Base-by-base conservation (phyloP, 352 stramenopile species). In the Phytopythium kandeliae region DNA sequence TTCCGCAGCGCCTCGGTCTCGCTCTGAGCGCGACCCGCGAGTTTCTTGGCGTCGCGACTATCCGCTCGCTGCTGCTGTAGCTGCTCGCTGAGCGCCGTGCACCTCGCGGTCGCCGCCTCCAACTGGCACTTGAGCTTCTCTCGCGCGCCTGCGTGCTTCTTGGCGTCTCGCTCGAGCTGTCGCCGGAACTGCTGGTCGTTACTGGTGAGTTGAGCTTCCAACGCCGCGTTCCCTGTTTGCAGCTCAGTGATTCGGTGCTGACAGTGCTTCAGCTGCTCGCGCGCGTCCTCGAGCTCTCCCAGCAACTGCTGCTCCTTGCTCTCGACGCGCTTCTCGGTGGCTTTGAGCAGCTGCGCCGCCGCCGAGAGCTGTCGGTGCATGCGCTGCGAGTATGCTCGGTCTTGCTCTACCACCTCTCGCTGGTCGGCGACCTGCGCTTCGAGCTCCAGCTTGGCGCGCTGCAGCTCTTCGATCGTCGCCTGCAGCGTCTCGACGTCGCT, bases 301-400 rank as follows among this genome's bases (percentile, higher is more conserved):
- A 46, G 44, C n/a, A 67, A 63, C 16, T 65, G 22, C 16, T 55
- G 21, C 16, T 79, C 63, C 31, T 74, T 71, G 35, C 71, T 58
- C 38, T 74, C 62, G 4, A 85, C 38, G 19, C 74, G 71, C 25
- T 66, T 67, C 47, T 88, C 79, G 5, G 65, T 78, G 10, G 74
- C 53, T 30, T 80, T 77, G 12, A 90, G 65, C 48, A 90, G 45
- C 30, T 86, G 66, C 2, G 79, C 68, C 1, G 73, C 70, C 1
- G 74, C 85, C 31, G 60, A 62, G 9, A 90, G 67, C 50, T 90
- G 79, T n/a, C 43, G 48, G 49, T 86, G 77, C 22, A 87, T 69
- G 30, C 73, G 58, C 26, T 78, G 57, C 9, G 68, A 73, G 48
- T 89, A 86, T 53, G 79, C 66, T 38, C 71, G 66, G 45, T 86